A percentile compares a stretch with the other conserved stretches of the same genome.
Conservation (phyloP, 78 protist species). For the Speleostelium caveatum region DNA sequence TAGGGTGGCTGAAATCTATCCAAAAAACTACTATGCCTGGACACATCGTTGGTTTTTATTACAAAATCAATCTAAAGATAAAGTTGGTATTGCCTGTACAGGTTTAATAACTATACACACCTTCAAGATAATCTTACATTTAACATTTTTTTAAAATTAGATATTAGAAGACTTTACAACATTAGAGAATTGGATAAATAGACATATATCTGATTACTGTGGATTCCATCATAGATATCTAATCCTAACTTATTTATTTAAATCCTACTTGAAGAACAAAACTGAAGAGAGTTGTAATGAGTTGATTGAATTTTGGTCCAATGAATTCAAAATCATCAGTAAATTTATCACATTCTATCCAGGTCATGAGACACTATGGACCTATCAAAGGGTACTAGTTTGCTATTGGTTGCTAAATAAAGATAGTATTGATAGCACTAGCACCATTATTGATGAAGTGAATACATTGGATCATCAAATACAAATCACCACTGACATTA, state of each 20-base stretch:
- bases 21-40: slow-evolving; percentile 75
- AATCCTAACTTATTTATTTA: neutral
- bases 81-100: neutral
- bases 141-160: neutral
- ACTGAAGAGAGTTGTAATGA: neutral
- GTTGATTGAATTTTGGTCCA: slow-evolving; percentile 7
- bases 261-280: neutral
- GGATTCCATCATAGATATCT: slow-evolving; percentile 68
- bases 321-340: slow-evolving; percentile 30
- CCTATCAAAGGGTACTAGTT: slow-evolving; percentile 14
- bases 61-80: slow-evolving; percentile 2
- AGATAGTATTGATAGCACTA: neutral
- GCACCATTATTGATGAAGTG: neutral
- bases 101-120: neutral
- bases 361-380: slow-evolving; percentile 71
- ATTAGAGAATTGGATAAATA: slow-evolving; percentile 40
- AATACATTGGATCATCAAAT: slow-evolving; percentile 3
- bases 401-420: neutral
- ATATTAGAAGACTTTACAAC: slow-evolving; percentile 26
- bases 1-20: slow-evolving; percentile 75
- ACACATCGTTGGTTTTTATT: slow-evolving; percentile 39
- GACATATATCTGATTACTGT: slow-evolving; percentile 62
- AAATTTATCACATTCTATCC: slow-evolving; percentile 29
- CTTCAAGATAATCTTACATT: neutral
- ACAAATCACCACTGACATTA: neutral